Conservation (phyloP, 208 protist genomes). For the Leishmania aethiopica region DNA sequence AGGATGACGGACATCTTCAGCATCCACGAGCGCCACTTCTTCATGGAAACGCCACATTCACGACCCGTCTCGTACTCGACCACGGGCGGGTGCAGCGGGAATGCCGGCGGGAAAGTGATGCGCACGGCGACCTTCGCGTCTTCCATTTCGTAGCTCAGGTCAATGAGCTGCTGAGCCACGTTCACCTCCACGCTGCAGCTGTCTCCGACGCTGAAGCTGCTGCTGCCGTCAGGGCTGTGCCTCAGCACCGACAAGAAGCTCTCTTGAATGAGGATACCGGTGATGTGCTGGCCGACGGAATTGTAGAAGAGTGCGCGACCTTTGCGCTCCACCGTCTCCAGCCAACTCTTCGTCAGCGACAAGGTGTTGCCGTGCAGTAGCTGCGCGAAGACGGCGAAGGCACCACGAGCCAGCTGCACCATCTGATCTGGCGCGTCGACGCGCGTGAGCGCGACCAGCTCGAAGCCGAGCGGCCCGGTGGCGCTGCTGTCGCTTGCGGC, state of each 20-base stretch:
- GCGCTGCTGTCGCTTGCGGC: conserved; percentile 14
- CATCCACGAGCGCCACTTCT: conserved; percentile 89
- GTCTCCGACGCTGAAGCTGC: conserved; percentile 70
- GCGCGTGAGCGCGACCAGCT: conserved; percentile 68
- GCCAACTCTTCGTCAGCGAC: conserved; percentile 66
- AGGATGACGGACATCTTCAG: conserved; percentile 89
- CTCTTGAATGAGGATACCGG: conserved; percentile 72
- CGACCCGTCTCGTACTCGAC: conserved; percentile 62
- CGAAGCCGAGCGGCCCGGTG: conserved; percentile 34
- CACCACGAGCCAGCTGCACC: conserved; percentile 76
- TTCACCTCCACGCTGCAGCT: conserved; percentile 70
- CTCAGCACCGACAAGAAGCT: conserved; percentile 70
- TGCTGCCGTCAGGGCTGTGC: conserved; percentile 64
- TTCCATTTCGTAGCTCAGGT: conserved; percentile 84
- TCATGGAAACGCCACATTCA: conserved; percentile 73
- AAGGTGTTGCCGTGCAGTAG: conserved; percentile 69
- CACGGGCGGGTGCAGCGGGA: conserved; percentile 65
- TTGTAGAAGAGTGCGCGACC: conserved; percentile 60
- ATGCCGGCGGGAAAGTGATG: conserved; percentile 72
- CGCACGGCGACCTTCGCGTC: conserved; percentile 72
- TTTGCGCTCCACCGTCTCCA: conserved; percentile 83
- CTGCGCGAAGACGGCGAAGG: conserved; percentile 71
- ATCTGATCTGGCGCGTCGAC: conserved; percentile 48
- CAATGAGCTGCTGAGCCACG: conserved; percentile 52
- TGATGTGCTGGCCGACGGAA: conserved; percentile 77